Evolutionary conservation across 129 eudicot genomes (phyloP), one percentile per base, ranked within the genome.

Genomic region (Tagetes patula): DNA sequence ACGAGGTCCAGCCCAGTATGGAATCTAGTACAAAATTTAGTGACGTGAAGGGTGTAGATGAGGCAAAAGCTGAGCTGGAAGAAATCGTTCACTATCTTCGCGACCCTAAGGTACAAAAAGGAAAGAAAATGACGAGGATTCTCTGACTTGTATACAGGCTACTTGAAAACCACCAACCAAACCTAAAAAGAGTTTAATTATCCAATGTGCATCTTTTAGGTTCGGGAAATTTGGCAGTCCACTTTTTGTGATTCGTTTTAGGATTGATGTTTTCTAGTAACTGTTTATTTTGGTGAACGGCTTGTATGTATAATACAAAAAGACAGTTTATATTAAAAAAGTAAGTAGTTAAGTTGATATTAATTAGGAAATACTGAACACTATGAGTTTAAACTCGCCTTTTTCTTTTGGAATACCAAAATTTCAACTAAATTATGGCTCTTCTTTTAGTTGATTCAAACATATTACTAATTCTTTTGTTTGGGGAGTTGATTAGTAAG

Each of bases 51-150:
- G 99, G 99, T 47, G 99, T 95, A 45, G 99, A 95, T 54, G 99
- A 95, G 79, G 99, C 99, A 70, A 95, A 95, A 85, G 84, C 89
- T 34, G 99, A 95, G 84, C 90, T 95, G 38, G 97, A 90, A 80
- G 99, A 95, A 80, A 95, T 95, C 41, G 99, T 95, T 56, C 88
- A 95, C 81, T 95, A 95, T 82, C 99, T 95, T 63, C 99, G 96
- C 20, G 97, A 95, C 72, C 99, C 97, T 49, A 95, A 95, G 97
- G 99, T 88, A 82, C 46, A 59, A 73, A 60, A 33, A 0, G 27
- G 47, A 73, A 70, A 53, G n/a, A 14, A 1, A 54, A 36, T 33
- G 31, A 70, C 8, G 60, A 50, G 38, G 37, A 13, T 10, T 52
- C 8, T 13, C 65, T 53, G 0, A 50, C 34, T 14, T 49, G 7